Conservation (phyloP, 345 rosid genomes). For the Mangifera indica region DNA sequence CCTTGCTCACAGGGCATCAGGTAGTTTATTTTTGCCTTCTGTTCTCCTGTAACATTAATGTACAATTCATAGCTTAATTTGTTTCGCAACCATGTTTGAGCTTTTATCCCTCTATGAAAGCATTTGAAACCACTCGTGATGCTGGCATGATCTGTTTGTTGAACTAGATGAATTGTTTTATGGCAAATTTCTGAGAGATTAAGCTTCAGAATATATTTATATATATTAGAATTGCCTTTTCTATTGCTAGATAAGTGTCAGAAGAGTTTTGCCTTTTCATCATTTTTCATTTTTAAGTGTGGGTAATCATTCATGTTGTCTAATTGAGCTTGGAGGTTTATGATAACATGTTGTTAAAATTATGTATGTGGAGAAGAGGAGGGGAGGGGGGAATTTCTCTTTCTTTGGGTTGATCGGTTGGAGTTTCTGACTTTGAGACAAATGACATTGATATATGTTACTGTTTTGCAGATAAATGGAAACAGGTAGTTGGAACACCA, state of each 20-base stretch:
- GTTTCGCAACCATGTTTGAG: not conserved
- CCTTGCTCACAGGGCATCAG: slow-evolving; percentile 90
- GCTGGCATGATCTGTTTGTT: not conserved
- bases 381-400: not conserved
- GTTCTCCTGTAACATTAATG: not conserved
- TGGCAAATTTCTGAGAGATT: not conserved
- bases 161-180: not conserved
- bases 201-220: not conserved
- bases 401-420: not conserved
- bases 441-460: not conserved
- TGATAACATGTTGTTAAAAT: not conserved
- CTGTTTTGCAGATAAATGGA: slow-evolving; percentile 81
- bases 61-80: slow-evolving; percentile 9
- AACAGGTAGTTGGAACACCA: slow-evolving; percentile 75
- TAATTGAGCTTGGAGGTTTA: not conserved
- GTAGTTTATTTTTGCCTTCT: slow-evolving; percentile 38
- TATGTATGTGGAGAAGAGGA: not conserved
- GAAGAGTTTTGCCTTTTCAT: not conserved
- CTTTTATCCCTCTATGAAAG: not conserved
- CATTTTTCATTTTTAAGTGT: not conserved
- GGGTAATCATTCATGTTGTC: not conserved
- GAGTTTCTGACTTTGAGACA: not conserved
- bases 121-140: not conserved
- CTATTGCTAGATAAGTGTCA: too few species aligned
- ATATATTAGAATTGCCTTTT: not conserved